Evolutionary conservation across 2,329 filamentous ascomycete species (phyloP).

Genomic region (Alternaria arbusti): DNA sequence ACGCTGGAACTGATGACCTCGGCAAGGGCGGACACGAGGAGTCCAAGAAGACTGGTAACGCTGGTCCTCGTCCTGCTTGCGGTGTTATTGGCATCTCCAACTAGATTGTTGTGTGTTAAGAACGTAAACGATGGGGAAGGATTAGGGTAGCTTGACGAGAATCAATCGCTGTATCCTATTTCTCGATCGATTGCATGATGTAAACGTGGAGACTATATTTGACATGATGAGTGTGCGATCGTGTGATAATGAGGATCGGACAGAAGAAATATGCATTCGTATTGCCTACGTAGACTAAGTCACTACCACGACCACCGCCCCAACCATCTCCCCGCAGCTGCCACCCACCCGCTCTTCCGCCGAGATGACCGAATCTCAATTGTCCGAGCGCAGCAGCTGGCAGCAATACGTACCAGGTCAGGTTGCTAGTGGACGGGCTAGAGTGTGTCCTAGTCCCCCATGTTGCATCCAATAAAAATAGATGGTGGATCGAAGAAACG

Average conservation of each 20-base stretch:
- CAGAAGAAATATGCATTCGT: neutral
- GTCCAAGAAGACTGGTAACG: slow-evolving; percentile 98
- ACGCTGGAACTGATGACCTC: slow-evolving; percentile 95
- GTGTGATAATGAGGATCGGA: neutral
- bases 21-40: slow-evolving; percentile 91
- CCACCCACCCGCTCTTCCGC: neutral
- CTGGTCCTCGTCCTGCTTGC: slow-evolving; percentile 90
- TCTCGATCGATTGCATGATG: neutral
- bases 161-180: neutral
- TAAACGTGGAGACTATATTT: neutral
- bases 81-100: slow-evolving; percentile 88
- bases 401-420: neutral
- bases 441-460: neutral
- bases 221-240: neutral
- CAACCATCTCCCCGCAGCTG: neutral
- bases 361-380: slow-evolving; percentile 12
- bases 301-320: neutral
- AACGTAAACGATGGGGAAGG: neutral
- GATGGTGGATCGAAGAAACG: neutral
- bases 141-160: neutral
- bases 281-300: neutral
- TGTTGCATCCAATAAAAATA: neutral
- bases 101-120: neutral
- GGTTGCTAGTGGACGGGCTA: neutral
- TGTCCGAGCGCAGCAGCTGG: neutral